phyloP scores from a whole-genome alignment of 257 asterid species.

The Orobanche coerulescens region DNA sequence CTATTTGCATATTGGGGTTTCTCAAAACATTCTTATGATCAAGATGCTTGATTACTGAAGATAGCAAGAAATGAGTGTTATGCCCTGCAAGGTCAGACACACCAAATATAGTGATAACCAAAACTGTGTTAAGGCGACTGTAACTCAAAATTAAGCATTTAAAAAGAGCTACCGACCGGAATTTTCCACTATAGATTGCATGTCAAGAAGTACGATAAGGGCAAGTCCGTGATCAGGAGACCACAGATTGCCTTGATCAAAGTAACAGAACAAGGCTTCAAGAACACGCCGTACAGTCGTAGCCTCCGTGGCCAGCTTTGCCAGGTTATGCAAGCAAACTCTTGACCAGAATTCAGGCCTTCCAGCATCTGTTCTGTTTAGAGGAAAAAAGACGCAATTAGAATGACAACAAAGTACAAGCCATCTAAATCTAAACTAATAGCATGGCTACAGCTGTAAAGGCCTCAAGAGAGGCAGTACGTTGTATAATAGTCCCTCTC shows the following conservation, averaged over 20 bases:
- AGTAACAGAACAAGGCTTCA: constrained; percentile 65
- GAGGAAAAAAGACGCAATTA: constrained; percentile 20
- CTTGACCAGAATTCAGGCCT: constrained; percentile 62
- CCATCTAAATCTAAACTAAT: background rate
- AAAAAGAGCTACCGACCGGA: constrained; percentile 36
- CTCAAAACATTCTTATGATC: constrained; percentile 65
- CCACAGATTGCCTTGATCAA: constrained; percentile 58
- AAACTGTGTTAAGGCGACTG: constrained; percentile 15
- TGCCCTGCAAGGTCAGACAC: constrained; percentile 45
- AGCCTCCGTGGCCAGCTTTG: constrained; percentile 67
- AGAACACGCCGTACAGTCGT: constrained; percentile 67
- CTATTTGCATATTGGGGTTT: constrained; percentile 58
- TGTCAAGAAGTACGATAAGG: constrained; percentile 54
- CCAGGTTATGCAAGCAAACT: constrained; percentile 73
- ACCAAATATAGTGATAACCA: constrained; percentile 23
- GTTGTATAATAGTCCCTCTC: constrained; percentile 46
- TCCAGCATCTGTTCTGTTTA: constrained; percentile 57
- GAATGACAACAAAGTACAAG: constrained; percentile 24
- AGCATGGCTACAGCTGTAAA: constrained; percentile 14
- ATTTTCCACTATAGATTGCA: constrained; percentile 58
- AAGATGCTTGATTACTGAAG: constrained; percentile 68
- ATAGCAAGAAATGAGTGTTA: constrained; percentile 55
- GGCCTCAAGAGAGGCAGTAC: constrained; percentile 36
- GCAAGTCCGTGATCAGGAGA: constrained; percentile 61
- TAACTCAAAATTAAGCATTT: constrained; percentile 12